Base-by-base conservation (phyloP, 441 rosid species). In the Kokia cookei region DNA sequence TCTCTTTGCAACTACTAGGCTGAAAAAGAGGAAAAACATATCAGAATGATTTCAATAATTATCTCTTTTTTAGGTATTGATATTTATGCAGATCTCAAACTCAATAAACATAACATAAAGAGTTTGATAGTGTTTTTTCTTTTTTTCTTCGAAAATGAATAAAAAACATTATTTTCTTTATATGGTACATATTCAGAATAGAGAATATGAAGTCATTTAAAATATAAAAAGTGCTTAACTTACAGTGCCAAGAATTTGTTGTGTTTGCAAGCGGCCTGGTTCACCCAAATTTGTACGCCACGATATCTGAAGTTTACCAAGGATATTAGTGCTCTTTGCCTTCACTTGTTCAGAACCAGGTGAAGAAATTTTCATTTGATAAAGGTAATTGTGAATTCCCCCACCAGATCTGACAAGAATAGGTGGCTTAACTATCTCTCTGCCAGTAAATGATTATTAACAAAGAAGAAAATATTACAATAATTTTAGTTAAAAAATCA, bases 211-310 rank as follows among this genome's bases (percentile, higher is more conserved):
- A 43, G 50, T 64, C 68, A n/a, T 37, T 5, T 63, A 40, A 63
- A 37, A 40, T 65, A 1, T 0, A 17, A 73, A 29, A 55, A 74
- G 64, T 69, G 62, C 37, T 37, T 32, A 65, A 82, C 98, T 87
- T 82, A 92, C 99, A 63, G 87, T 81, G 74, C 94, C 92, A 78
- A 96, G 97, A 79, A 96, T 96, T 80, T 96, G 99, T 76, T 96
- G 97, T 15, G 98, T 93, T 83, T 93, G 99, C 71, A 96, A 81
- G 65, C 98, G 98, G 74, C 99, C 99, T 57, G 98, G 92, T 84
- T 96, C 99, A 26, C 98, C 98, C 81, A 96, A 80, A 86, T 96
- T 96, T 48, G 96, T 90, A 71, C 94, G 97, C 99, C 99, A 93
- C 26, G 96, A 89, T 76, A 96, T 93, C 83, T 92, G 98, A 83